A percentile compares a stretch with the other conserved stretches of the same genome.
phyloP scores from a whole-genome alignment of 345 rosid species.

The Linum usitatissimum region DNA sequence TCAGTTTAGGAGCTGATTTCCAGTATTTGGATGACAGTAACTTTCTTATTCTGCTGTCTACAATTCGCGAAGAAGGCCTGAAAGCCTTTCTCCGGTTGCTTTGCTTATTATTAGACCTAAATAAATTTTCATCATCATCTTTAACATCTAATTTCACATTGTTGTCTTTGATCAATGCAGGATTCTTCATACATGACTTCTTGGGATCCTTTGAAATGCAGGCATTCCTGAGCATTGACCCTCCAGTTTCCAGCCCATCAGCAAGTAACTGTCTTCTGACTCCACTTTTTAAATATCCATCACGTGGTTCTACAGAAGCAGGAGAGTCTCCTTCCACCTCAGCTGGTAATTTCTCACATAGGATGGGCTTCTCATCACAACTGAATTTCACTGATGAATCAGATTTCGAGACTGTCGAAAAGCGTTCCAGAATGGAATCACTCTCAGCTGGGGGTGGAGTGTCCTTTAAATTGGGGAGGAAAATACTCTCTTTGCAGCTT shows the following conservation, averaged over 20 bases:
- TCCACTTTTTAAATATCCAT: conserved; percentile 20
- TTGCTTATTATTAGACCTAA: conserved; percentile 43
- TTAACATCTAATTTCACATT: conserved; percentile 45
- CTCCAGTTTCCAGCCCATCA: conserved; percentile 28
- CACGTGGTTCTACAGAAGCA: conserved; percentile 22
- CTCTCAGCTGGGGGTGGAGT: not conserved
- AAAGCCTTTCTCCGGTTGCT: conserved; percentile 36
- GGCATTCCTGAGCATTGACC: conserved; percentile 15
- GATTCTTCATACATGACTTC: conserved; percentile 22
- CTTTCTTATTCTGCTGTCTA: conserved; percentile 51
- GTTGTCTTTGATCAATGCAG: conserved; percentile 25
- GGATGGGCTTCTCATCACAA: conserved; percentile 24
- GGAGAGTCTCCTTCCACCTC: conserved; percentile 24
- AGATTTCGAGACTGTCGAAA: not conserved
- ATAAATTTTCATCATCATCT: conserved; percentile 63
- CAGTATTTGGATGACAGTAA: conserved; percentile 50
- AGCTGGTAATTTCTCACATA: conserved; percentile 10
- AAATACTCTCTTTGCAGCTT: not conserved
- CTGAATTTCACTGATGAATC: conserved; percentile 15
- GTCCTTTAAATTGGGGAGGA: not conserved
- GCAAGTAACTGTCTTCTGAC: conserved; percentile 19
- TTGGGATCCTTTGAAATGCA: conserved; percentile 29
- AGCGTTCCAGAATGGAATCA: not conserved
- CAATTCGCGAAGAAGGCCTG: conserved; percentile 52
- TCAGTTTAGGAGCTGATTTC: conserved; percentile 51